Evolutionary conservation across 2,329 filamentous ascomycete species (phyloP), one percentile per base, ranked within the genome.

Genomic region (Simplicillium sp.): DNA sequence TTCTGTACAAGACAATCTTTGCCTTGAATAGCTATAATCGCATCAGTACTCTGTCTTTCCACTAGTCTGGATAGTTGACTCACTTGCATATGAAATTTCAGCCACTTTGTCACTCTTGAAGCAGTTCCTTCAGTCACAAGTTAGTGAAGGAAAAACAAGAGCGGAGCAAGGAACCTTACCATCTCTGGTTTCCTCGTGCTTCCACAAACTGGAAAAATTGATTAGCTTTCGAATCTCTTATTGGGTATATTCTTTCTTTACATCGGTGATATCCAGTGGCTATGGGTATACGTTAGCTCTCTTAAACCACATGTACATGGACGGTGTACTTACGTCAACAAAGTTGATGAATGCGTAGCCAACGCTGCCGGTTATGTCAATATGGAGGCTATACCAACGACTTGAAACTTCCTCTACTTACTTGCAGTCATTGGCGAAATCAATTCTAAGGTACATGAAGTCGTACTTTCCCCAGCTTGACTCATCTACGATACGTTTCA

Each of bases 261-360:
- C 82, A 47, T 80, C 69, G 40, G 87, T 76, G 44, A 92, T 87
- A 58, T 86, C 78, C 44, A 82, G 67, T 0, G 86, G 79, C 77
- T 85, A 45, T 11, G 28, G 12, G 12, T 17, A 18, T 11, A 20
- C 11, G 36, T 29, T 16, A 44, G 37, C 37, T 55, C 40, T 9
- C 17, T 15, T 25, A 31, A n/a, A n/a, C n/a, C 14, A 7, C 11
- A 11, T n/a, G 12, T 28, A n/a, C 16, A 8, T 13, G 8, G 18
- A 5, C 31, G 15, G 5, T 33, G 5, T 15, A 54, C 81, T 75
- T 61, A 85, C 82, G 58, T 88, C 80, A 34, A 81, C 76, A 52
- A 97, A 96, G 62, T 98, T 96, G 65, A 98, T 87, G 62, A 97
- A 98, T 0, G 88, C 90, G 61, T 97, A 97, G 36, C 92, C 92